phyloP scores from a whole-genome alignment of 1,284 basidiomycete genomes.

The Coriolopsis trogii region DNA sequence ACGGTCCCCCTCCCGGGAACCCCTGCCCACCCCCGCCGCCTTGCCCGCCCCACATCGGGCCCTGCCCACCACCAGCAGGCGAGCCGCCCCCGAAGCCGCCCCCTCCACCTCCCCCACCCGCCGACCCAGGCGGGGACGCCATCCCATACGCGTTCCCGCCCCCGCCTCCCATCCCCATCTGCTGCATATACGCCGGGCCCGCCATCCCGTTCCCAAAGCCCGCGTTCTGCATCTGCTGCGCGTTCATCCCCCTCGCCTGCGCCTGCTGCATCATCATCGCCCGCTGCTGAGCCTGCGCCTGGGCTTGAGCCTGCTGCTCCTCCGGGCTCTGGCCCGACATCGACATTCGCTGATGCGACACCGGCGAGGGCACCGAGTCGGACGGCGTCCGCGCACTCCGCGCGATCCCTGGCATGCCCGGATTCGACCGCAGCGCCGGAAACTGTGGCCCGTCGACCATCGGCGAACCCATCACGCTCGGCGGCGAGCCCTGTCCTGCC shows the following conservation, averaged over 20 bases:
- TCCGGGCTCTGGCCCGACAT: conserved; percentile 41
- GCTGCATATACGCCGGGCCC: conserved; percentile 9
- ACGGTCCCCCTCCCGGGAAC: conserved; percentile 22
- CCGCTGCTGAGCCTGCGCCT: no score
- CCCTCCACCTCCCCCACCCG: conserved; percentile 18
- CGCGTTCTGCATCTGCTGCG: conserved; percentile 19
- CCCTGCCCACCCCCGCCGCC: conserved; percentile 21
- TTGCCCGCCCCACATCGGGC: conserved; percentile 27
- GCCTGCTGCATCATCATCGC: conserved; percentile 45
- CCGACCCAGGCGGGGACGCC: conserved; percentile 39
- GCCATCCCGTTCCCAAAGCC: no score
- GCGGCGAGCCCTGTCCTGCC: conserved; percentile 4
- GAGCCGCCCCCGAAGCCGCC: conserved; percentile 23
- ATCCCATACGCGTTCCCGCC: conserved; percentile 41
- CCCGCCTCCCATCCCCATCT: conserved; percentile 9
- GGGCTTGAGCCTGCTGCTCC: no score
- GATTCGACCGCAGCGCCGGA: conserved; percentile 50
- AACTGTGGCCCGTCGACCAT: conserved; percentile 29
- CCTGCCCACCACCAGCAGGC: conserved; percentile 22
- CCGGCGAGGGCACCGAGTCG: conserved; percentile 59
- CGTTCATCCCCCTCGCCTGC: conserved; percentile 25
- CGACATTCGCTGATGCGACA: conserved; percentile 48
- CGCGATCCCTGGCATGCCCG: conserved; percentile 69
- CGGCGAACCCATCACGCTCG: conserved; percentile 37
- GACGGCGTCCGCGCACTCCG: conserved; percentile 71